Base-by-base conservation (phyloP, 306 rosid genomes). In the Dryas drummondii region DNA sequence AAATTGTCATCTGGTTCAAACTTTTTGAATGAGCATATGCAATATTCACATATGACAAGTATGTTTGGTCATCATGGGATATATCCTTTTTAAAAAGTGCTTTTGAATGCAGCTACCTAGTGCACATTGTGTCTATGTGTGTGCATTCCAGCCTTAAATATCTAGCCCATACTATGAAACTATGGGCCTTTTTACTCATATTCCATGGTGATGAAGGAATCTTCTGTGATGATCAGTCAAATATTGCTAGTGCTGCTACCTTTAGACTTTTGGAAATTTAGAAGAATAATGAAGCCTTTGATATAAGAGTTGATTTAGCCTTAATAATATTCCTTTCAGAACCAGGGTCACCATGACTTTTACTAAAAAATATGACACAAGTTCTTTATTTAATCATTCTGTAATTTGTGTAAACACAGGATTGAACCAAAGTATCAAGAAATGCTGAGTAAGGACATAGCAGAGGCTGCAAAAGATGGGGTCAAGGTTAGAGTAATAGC, bases 381-480 rank as follows among this genome's bases (percentile, higher is more conserved):
- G 22, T 22, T 22, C 22, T 22, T 22, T 32, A 32, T 4, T 19
- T 51, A 73, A 53, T 56, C 40, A n/a, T 37, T 37, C 9, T 6
- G 15, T 63, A 14, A 51, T 41, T 63, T 76, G 48, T 54, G 27
- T 7, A 17, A 16, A 72, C 50, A 16, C 73, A 94, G 99, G 99
- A 87, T 88, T 76, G 97, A 94, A 71, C 99, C 99, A 77, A 90
- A 75, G 82, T 94, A 94, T 66, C 99, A 92, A 86, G 99, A 94
- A 82, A 77, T 90, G 27, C 58, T 65, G 71, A 90, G 97, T 80
- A 89, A 86, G 88, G 96, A 92, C 83, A 77, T 94, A 50, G 75
- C 68, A 52, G 99, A 94, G 83, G 82, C 86, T 41, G 74, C 65
- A 63, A 67, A 81, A 82, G 97, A 92, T 83, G 99, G 97, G 7